phyloP scores from a whole-genome alignment of 1,284 basidiomycete genomes.

The Phaffia rhodozyma region DNA sequence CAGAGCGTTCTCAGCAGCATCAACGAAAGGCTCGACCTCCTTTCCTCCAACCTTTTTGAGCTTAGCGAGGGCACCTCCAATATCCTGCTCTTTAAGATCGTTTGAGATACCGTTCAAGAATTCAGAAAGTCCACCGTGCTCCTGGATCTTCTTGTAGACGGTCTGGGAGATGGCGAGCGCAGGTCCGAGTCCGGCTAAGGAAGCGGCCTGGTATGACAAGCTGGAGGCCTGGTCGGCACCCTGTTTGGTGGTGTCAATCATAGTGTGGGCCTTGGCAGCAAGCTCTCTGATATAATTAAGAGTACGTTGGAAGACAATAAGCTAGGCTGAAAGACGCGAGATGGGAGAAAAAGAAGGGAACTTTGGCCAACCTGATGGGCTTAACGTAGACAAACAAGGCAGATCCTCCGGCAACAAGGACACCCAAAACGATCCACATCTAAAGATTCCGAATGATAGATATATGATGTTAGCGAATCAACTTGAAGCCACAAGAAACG shows the following conservation, averaged over 20 bases:
- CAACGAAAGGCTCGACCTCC: slow-evolving; percentile 30
- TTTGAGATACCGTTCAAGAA: slow-evolving; percentile 23
- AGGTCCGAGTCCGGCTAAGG: slow-evolving; percentile 24
- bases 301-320: background rate
- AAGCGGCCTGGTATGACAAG: slow-evolving; percentile 14
- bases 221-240: slow-evolving; percentile 18
- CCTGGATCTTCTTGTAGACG: slow-evolving; percentile 18
- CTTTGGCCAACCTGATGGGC: slow-evolving; percentile 23
- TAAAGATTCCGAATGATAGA: background rate
- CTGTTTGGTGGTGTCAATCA: slow-evolving; percentile 24
- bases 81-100: slow-evolving; percentile 30
- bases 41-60: slow-evolving; percentile 33
- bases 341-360: background rate
- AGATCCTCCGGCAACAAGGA: slow-evolving; percentile 26
- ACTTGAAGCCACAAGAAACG: background rate
- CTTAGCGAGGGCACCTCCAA: slow-evolving; percentile 28
- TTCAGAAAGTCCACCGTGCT: slow-evolving; percentile 28
- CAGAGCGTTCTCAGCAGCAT: slow-evolving; percentile 30
- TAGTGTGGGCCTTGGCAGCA: slow-evolving; percentile 24
- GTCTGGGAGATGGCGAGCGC: slow-evolving; percentile 26
- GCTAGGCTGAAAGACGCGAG: background rate
- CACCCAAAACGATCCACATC: slow-evolving; percentile 29
- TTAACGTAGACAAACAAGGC: slow-evolving; percentile 32
- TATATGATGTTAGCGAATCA: background rate
- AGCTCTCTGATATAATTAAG: slow-evolving; percentile 22